A percentile compares a stretch with the other conserved stretches of the same genome.
These are phyloP conservation scores for Camellia sinensis DNA, from an alignment of 148 eudicot genomes.

Conservation along the genomic window DNA sequence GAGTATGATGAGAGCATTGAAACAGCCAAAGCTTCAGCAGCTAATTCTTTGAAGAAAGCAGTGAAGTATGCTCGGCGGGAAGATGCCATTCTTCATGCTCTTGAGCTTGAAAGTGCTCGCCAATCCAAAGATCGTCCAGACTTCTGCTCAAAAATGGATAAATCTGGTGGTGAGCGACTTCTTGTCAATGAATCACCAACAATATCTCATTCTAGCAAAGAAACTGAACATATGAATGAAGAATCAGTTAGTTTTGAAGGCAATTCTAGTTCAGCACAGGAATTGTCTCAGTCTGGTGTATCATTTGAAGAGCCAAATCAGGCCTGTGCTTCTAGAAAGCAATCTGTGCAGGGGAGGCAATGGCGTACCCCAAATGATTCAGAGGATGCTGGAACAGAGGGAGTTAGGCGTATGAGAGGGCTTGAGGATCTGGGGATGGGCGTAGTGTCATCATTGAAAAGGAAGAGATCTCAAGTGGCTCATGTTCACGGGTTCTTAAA, in stretches of 20 bases:
- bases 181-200: conserved; percentile 28
- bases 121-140: conserved; percentile 30
- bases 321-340: conserved; percentile 28
- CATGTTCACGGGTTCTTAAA: conserved; percentile 62
- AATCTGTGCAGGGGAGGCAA: conserved; percentile 32
- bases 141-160: conserved; percentile 15
- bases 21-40: conserved; percentile 54
- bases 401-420: conserved; percentile 82
- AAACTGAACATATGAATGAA: conserved; percentile 32
- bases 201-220: conserved; percentile 27
- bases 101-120: conserved; percentile 64
- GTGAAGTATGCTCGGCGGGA: conserved; percentile 71
- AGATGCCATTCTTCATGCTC: conserved; percentile 85
- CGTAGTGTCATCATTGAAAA: conserved; percentile 40
- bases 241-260: conserved; percentile 37
- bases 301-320: conserved; percentile 57
- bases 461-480: conserved; percentile 61
- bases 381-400: conserved; percentile 85
- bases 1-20: conserved; percentile 69
- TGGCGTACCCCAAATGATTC: conserved; percentile 70
- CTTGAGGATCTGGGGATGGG: conserved; percentile 73
- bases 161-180: conserved; percentile 21
- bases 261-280: conserved; percentile 44
- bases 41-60: conserved; percentile 42
- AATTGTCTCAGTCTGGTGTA: conserved; percentile 58